These are phyloP conservation scores for Pelargonium nanum DNA, from an alignment of 345 rosid species.

Conservation along the genomic window DNA sequence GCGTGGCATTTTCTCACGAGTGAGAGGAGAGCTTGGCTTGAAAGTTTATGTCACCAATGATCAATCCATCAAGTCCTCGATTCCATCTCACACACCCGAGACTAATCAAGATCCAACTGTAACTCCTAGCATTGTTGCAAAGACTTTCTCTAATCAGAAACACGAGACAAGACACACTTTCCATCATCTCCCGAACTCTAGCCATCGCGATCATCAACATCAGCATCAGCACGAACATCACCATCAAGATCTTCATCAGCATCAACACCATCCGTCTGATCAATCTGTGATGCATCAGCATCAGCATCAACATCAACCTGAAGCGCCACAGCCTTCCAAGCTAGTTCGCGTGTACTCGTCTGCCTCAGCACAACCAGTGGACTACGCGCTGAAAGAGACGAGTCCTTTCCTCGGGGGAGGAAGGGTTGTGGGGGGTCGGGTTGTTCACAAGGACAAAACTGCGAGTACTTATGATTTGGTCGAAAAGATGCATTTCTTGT, in stretches of 20 bases:
- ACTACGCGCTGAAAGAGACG: conserved; percentile 82
- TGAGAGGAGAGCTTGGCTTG: conserved; percentile 89
- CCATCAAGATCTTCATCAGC: conserved; percentile 35
- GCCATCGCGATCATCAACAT: conserved; percentile 36
- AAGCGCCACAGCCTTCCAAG: conserved; percentile 48
- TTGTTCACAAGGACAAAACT: conserved; percentile 66
- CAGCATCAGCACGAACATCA: conserved; percentile 31
- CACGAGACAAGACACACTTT: conserved; percentile 45
- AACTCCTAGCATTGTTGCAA: conserved; percentile 6
- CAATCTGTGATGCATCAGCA: conserved; percentile 44
- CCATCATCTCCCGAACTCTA: conserved; percentile 74
- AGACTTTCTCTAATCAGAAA: conserved; percentile 14
- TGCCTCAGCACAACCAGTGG: conserved; percentile 62
- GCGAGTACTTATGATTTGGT: conserved; percentile 95
- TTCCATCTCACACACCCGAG: conserved; percentile 26
- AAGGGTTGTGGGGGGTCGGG: conserved; percentile 77
- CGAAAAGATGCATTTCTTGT: conserved; percentile 88
- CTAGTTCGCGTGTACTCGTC: conserved; percentile 60
- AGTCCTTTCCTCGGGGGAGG: conserved; percentile 94
- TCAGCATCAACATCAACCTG: conserved; percentile 26
- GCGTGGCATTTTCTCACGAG: conserved; percentile 83
- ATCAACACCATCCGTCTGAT: conserved; percentile 19
- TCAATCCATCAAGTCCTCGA: conserved; percentile 50
- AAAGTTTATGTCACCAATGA: conserved; percentile 74
- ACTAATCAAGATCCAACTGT: conserved; percentile 14